A percentile compares a stretch with the other conserved stretches of the same genome.
These are phyloP conservation scores for Rosa hybrid DNA, from an alignment of 331 rosid species.

Conservation along the genomic window DNA sequence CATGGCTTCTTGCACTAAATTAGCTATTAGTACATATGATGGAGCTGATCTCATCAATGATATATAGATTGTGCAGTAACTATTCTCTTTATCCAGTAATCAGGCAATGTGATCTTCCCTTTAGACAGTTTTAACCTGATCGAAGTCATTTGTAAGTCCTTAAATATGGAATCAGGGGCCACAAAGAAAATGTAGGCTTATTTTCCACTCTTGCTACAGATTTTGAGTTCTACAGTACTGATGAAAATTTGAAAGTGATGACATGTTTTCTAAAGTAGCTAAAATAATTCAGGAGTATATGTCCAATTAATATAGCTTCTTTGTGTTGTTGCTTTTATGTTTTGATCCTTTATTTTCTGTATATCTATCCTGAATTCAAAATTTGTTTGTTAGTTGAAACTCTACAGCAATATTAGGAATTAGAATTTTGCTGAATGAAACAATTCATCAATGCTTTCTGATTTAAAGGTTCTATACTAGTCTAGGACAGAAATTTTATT, in stretches of 20 bases:
- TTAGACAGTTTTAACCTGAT: background rate
- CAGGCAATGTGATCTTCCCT: constrained; percentile 3
- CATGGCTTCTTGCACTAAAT: constrained; percentile 24
- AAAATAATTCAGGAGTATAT: background rate
- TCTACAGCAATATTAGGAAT: background rate
- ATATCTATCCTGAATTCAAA: background rate
- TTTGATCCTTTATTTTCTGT: background rate
- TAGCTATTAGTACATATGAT: constrained; percentile 3
- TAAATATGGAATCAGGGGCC: background rate
- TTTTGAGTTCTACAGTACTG: background rate
- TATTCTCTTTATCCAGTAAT: background rate
- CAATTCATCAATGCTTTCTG: background rate
- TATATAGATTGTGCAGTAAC: background rate
- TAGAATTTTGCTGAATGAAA: background rate
- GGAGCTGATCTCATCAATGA: background rate
- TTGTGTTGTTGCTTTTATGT: background rate
- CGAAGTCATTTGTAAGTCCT: background rate
- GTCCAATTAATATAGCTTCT: background rate
- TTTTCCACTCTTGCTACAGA: background rate
- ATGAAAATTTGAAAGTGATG: background rate
- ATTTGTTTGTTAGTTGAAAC: constrained; percentile 4
- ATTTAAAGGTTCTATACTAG: constrained; percentile 11
- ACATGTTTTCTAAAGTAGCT: background rate
- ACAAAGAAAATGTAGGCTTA: background rate
- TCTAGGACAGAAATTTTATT: constrained; percentile 13